phyloP scores from a whole-genome alignment of 1,139 yeast genomes.

The Debaryomycetaceae sp. region DNA sequence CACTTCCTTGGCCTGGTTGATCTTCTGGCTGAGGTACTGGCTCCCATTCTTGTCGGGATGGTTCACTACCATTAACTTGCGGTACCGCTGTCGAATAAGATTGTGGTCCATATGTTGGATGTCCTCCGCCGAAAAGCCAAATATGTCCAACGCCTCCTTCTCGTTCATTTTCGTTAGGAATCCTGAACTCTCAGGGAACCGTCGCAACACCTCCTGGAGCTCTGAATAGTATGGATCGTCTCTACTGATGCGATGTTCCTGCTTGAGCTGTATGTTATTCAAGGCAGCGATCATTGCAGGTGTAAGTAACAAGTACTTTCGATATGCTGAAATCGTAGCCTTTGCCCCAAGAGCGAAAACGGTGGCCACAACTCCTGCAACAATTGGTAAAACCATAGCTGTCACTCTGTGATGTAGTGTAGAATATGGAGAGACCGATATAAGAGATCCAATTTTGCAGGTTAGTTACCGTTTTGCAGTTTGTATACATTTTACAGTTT shows the following conservation, averaged over 20 bases:
- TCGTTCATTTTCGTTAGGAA: slow-evolving; percentile 55
- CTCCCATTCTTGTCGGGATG: slow-evolving; percentile 84
- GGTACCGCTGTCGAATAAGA: slow-evolving; percentile 52
- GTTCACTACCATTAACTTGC: slow-evolving; percentile 73
- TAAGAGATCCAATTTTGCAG: no score
- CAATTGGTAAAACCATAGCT: slow-evolving; percentile 49
- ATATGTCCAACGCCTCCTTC: slow-evolving; percentile 53
- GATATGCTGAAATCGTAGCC: slow-evolving; percentile 45
- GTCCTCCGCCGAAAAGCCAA: slow-evolving; percentile 54
- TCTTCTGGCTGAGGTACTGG: slow-evolving; percentile 64
- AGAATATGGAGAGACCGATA: no score
- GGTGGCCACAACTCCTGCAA: slow-evolving; percentile 58
- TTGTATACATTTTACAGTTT: background rate
- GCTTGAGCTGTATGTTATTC: slow-evolving; percentile 35
- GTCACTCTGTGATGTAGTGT: no score
- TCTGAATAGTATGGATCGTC: slow-evolving; percentile 18
- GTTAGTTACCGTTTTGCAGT: background rate
- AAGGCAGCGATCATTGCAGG: slow-evolving; percentile 56
- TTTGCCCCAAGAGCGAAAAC: slow-evolving; percentile 50
- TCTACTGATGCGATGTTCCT: slow-evolving; percentile 12
- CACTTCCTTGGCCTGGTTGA: slow-evolving; percentile 71
- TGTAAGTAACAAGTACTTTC: slow-evolving; percentile 42
- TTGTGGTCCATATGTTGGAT: slow-evolving; percentile 42
- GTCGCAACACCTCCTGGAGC: slow-evolving; percentile 21
- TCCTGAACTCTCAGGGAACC: slow-evolving; percentile 44